Conservation (phyloP, 345 rosid genomes). For the Mercurialis annua region DNA sequence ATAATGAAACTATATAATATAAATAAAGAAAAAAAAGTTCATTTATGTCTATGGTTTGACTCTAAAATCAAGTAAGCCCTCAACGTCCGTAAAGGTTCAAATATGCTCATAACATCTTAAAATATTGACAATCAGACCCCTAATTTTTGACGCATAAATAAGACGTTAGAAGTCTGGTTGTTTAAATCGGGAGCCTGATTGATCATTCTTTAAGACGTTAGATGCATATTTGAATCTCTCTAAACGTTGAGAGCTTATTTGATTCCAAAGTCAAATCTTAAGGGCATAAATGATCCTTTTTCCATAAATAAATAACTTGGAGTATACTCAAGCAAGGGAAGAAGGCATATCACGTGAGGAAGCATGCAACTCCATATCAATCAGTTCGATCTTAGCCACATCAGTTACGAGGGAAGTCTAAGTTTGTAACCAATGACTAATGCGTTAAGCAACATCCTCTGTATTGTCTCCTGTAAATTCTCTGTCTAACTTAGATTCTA, state of each 20-base stretch:
- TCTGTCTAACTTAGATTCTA: slow-evolving; percentile 12
- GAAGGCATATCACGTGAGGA: slow-evolving; percentile 31
- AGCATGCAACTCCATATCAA: background rate
- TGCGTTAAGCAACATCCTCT: slow-evolving; percentile 61
- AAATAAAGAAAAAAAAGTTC: background rate
- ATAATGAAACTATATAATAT: background rate
- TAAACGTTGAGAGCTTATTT: too few relatives aligned
- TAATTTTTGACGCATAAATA: too few relatives aligned
- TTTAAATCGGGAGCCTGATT: too few relatives aligned
- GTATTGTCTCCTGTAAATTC: slow-evolving; percentile 33
- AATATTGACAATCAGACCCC: too few relatives aligned
- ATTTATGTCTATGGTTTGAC: too few relatives aligned
- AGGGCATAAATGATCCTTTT: too few relatives aligned
- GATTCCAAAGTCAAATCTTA: too few relatives aligned
- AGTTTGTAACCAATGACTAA: slow-evolving; percentile 30
- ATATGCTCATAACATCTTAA: too few relatives aligned
- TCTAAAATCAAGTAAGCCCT: too few relatives aligned
- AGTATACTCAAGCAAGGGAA: slow-evolving; percentile 24
- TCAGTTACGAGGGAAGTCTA: slow-evolving; percentile 26
- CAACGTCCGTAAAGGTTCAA: too few relatives aligned
- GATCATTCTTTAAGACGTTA: too few relatives aligned
- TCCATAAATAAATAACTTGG: slow-evolving; percentile 18
- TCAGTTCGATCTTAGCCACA: background rate
- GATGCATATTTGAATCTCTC: too few relatives aligned
- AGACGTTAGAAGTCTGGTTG: background rate